phyloP scores from a whole-genome alignment of 371 early-diverging fungal species.

The Mucor piriformis region DNA sequence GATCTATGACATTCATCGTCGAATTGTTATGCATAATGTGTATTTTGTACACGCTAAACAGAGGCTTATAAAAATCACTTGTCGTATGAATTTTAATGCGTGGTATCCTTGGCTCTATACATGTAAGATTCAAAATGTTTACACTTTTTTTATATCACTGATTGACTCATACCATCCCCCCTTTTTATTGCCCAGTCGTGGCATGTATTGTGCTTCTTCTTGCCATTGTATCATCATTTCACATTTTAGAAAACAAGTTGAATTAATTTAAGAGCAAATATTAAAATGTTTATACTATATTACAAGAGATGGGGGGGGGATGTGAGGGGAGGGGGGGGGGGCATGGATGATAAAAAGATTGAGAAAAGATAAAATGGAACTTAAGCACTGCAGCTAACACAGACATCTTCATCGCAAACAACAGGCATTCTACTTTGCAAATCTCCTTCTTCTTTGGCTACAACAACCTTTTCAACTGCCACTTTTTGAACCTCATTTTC shows the following conservation, averaged over 20 bases:
- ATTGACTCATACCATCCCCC: no score
- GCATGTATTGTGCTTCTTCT: background rate
- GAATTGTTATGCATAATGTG: background rate
- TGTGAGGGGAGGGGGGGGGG: background rate
- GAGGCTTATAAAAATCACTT: slow-evolving; percentile 6
- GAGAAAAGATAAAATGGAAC: background rate
- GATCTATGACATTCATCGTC: slow-evolving; percentile 1
- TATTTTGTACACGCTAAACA: slow-evolving; percentile 10
- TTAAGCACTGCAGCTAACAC: slow-evolving; percentile 87
- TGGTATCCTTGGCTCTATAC: slow-evolving; percentile 12
- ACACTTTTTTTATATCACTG: no score
- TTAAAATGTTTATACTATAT: background rate
- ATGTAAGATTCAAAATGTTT: slow-evolving; percentile 4
- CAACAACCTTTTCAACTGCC: slow-evolving; percentile 3
- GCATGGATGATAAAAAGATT: background rate
- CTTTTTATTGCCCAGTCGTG: background rate
- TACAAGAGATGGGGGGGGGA: background rate
- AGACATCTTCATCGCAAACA: slow-evolving; percentile 90
- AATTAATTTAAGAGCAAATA: background rate
- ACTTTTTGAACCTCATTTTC: slow-evolving; percentile 2
- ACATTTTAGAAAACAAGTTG: background rate
- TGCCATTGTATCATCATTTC: no score
- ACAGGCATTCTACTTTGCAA: slow-evolving; percentile 61
- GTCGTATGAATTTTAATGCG: background rate
- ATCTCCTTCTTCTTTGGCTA: slow-evolving; percentile 27